These are phyloP conservation scores for Eucalyptus leucophloia DNA, from an alignment of 345 rosid species.

Conservation along the genomic window DNA sequence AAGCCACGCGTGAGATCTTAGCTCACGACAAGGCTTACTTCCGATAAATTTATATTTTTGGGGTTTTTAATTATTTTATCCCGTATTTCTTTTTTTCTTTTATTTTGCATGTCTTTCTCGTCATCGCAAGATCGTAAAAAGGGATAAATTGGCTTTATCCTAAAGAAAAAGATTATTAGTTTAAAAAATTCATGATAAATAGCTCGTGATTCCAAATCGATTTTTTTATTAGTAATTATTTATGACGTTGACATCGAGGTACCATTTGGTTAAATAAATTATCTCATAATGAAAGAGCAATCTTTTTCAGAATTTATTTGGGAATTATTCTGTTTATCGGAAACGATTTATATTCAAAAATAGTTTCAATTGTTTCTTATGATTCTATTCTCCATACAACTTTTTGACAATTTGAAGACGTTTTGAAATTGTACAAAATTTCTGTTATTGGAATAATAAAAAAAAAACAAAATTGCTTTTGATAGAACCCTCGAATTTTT, in stretches of 20 bases:
- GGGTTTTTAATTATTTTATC: background rate
- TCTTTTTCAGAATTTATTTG: too few relatives aligned
- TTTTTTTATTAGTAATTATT: background rate
- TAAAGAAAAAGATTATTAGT: background rate
- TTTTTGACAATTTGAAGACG: too few relatives aligned
- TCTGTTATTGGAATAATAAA: accelerated
- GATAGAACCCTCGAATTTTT: too few relatives aligned
- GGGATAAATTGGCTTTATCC: background rate
- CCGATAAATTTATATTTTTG: background rate
- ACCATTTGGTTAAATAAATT: background rate
- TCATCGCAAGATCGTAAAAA: background rate
- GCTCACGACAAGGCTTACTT: background rate
- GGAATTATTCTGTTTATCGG: accelerated
- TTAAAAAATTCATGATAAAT: background rate
- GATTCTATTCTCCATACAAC: too few relatives aligned
- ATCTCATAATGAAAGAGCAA: too few relatives aligned
- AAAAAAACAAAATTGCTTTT: too few relatives aligned
- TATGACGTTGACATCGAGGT: accelerated
- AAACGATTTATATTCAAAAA: too few relatives aligned
- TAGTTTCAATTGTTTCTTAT: too few relatives aligned
- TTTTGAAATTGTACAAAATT: too few relatives aligned
- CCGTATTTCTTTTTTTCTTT: background rate
- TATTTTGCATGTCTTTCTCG: background rate
- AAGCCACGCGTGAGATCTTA: background rate
- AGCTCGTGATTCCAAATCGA: background rate